These are phyloP conservation scores for Crucibulum laeve DNA, from an alignment of 768 basidiomycete species.

Conservation along the genomic window DNA sequence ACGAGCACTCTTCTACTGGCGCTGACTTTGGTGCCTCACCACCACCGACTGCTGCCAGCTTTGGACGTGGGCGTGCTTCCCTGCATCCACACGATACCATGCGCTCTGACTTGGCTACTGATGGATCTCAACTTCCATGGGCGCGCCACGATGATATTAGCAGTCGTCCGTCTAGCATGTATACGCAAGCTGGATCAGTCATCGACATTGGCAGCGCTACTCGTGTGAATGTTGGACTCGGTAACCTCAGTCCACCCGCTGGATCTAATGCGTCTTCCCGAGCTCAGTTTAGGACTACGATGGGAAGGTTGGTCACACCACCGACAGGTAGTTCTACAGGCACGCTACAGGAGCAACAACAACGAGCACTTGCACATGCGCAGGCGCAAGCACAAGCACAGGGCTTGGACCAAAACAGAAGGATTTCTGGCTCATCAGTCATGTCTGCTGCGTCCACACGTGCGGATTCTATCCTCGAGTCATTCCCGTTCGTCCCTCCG, in stretches of 20 bases:
- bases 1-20: conserved; percentile 43
- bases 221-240: conserved; percentile 60
- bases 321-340: conserved; percentile 23
- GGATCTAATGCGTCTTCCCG: conserved; percentile 33
- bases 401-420: conserved; percentile 40
- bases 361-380: conserved; percentile 54
- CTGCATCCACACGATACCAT: conserved; percentile 17
- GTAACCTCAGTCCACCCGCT: conserved; percentile 24
- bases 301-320: conserved; percentile 57
- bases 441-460: conserved; percentile 65
- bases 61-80: conserved; percentile 26
- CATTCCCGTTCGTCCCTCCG: conserved; percentile 86
- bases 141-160: conserved; percentile 23
- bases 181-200: conserved; percentile 56
- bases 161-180: conserved; percentile 58
- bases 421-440: conserved; percentile 63
- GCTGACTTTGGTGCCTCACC: conserved; percentile 32
- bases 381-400: conserved; percentile 58
- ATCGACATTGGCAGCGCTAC: conserved; percentile 62
- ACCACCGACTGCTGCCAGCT: conserved; percentile 34
- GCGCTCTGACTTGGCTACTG: conserved; percentile 28
- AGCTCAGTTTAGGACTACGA: conserved; percentile 54
- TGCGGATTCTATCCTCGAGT: conserved; percentile 82
- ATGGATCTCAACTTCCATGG: conserved; percentile 39
- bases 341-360: conserved; percentile 64